Evolutionary conservation across 805 yeast species (phyloP).

Genomic region (Candida morakotiae): DNA sequence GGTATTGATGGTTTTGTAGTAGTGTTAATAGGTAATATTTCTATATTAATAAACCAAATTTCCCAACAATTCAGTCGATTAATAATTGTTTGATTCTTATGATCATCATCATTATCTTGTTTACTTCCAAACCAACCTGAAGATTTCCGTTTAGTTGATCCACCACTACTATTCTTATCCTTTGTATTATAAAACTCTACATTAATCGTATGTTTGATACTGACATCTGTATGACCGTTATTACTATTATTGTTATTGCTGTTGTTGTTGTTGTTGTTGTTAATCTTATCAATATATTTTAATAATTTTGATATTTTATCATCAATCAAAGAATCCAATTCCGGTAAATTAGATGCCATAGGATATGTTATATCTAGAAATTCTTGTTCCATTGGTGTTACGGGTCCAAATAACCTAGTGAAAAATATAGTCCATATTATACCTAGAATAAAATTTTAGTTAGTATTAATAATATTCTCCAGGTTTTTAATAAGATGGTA

Average conservation of each 20-base stretch:
- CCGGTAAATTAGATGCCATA: conserved; percentile 41
- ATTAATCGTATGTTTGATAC: conserved; percentile 24
- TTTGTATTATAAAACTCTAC: conserved; percentile 36
- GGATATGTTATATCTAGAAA: conserved; percentile 61
- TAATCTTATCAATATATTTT: conserved; percentile 16
- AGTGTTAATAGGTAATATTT: conserved; percentile 32
- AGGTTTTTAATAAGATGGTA: conserved; percentile 6
- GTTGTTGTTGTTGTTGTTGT: conserved; percentile 10
- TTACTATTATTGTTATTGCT: conserved; percentile 11
- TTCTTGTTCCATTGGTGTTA: conserved; percentile 52
- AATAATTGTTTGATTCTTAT: background rate
- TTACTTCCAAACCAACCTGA: conserved; percentile 51
- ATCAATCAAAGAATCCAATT: conserved; percentile 44
- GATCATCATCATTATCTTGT: conserved; percentile 9
- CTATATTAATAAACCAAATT: conserved; percentile 57
- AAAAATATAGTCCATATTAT: conserved; percentile 66
- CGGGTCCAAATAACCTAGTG: conserved; percentile 63
- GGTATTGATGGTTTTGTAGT: conserved; percentile 5
- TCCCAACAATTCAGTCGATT: conserved; percentile 48
- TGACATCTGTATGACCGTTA: conserved; percentile 11
- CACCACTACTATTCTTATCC: background rate
- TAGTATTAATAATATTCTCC: background rate
- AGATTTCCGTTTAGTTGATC: conserved; percentile 28
- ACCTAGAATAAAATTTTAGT: conserved; percentile 32
- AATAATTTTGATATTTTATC: conserved; percentile 29